Percentiles rank a stretch among this genome's conserved stretches.
Conservation (phyloP, 2,329 filamentous ascomycete species). For the Sporothrix variecibatus region DNA sequence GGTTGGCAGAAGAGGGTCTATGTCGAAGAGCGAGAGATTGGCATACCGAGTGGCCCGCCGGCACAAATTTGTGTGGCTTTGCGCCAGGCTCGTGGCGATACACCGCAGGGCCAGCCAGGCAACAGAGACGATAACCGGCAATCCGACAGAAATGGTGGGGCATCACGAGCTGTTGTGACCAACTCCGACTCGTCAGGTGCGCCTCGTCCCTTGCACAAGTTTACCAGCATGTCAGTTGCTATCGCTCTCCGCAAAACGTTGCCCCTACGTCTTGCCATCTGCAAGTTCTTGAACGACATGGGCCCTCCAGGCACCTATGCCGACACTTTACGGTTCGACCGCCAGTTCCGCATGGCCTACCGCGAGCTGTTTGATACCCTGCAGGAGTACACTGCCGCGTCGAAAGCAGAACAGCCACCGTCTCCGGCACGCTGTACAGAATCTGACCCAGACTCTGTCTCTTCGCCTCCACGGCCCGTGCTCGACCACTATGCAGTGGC, state of each 20-base stretch:
- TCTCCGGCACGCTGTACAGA: background rate
- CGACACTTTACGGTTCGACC: slow-evolving; percentile 49
- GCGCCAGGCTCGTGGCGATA: background rate
- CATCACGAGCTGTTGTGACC: background rate
- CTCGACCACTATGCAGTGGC: slow-evolving; percentile 32
- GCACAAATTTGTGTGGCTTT: background rate
- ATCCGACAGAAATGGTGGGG: background rate
- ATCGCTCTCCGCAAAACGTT: slow-evolving; percentile 49
- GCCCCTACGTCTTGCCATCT: slow-evolving; percentile 46
- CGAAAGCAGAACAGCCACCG: background rate
- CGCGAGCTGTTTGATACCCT: slow-evolving; percentile 38
- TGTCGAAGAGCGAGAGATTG: background rate
- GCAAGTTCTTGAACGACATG: slow-evolving; percentile 51
- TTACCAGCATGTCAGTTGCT: slow-evolving; percentile 52
- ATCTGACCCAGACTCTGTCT: background rate
- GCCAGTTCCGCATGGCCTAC: slow-evolving; percentile 45
- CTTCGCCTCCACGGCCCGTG: background rate
- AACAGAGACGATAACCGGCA: background rate
- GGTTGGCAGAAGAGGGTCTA: background rate
- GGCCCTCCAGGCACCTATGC: slow-evolving; percentile 47
- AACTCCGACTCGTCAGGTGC: background rate
- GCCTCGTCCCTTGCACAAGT: slow-evolving; percentile 29
- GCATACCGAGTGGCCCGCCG: background rate
- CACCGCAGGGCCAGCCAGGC: background rate
- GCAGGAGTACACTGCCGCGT: slow-evolving; percentile 33